Conservation (phyloP, 2,329 filamentous ascomycete species). For the Apiospora phragmitis region DNA sequence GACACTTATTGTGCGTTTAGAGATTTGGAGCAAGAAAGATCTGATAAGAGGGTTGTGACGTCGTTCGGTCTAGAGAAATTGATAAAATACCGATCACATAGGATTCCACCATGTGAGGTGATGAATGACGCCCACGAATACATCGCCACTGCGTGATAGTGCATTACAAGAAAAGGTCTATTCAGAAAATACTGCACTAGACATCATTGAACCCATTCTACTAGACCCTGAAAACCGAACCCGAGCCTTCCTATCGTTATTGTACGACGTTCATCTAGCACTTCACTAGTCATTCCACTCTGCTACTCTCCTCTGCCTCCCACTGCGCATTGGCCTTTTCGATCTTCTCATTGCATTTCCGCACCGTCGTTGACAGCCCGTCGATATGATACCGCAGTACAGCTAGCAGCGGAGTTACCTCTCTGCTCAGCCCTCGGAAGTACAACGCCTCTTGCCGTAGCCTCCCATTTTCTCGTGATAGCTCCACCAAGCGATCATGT, state of each 20-base stretch:
- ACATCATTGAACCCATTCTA: background rate
- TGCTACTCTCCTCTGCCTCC: background rate
- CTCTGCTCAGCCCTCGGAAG: background rate
- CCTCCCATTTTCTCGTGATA: background rate
- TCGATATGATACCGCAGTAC: background rate
- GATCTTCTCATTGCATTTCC: background rate
- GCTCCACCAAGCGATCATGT: background rate
- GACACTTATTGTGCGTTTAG: too few species aligned
- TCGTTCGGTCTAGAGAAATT: too few species aligned
- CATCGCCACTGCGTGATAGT: background rate
- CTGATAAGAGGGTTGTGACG: too few species aligned
- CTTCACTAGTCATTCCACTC: background rate
- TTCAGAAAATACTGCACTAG: background rate
- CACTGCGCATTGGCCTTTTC: constrained; percentile 1
- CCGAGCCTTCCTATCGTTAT: background rate
- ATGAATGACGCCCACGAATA: background rate
- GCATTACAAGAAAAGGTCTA: background rate
- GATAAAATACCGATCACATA: background rate
- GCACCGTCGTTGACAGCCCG: background rate
- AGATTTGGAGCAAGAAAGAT: too few species aligned
- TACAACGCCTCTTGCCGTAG: background rate
- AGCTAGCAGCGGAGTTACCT: background rate
- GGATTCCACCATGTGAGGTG: too few species aligned
- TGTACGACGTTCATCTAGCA: background rate
- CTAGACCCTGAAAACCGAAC: background rate